Evolutionary conservation across 148 eudicot genomes (phyloP).

Genomic region (Silene conica): DNA sequence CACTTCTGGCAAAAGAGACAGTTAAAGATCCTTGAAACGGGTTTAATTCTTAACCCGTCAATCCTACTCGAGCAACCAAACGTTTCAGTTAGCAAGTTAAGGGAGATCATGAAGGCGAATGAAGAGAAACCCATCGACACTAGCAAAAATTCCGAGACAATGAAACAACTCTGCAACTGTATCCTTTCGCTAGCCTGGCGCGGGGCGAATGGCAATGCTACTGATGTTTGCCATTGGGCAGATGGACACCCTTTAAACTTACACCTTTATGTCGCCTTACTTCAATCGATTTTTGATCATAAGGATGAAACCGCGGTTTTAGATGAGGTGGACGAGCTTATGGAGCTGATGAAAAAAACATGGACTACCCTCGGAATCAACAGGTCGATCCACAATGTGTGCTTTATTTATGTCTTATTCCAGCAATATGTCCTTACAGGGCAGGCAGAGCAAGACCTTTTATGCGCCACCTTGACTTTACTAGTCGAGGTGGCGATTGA

Average conservation of each 20-base stretch:
- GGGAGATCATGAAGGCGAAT: conserved; percentile 37
- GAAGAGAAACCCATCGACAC: conserved; percentile 65
- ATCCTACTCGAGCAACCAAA: conserved; percentile 52
- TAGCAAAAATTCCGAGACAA: conserved; percentile 53
- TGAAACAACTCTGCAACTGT: conserved; percentile 54
- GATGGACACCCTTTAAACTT: conserved; percentile 83
- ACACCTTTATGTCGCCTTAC: conserved; percentile 57
- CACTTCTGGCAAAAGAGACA: conserved; percentile 83
- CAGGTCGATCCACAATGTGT: conserved; percentile 57
- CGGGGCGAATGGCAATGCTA: conserved; percentile 40
- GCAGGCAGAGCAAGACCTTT: conserved; percentile 61
- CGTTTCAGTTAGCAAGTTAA: conserved; percentile 37
- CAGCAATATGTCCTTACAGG: conserved; percentile 65
- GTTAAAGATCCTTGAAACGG: conserved; percentile 59
- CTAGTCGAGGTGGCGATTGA: conserved; percentile 65
- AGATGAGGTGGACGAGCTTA: conserved; percentile 83
- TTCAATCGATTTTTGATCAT: conserved; percentile 62
- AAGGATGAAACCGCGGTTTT: conserved; percentile 64
- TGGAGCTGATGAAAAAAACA: conserved; percentile 87
- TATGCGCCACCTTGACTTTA: conserved; percentile 58
- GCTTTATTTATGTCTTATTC: conserved; percentile 80
- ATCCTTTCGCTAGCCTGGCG: conserved; percentile 70
- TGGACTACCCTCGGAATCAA: conserved; percentile 70
- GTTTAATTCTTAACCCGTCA: conserved; percentile 61
- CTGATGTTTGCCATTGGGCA: conserved; percentile 82